A percentile compares a stretch with the other conserved stretches of the same genome.
phyloP scores from a whole-genome alignment of 139 green algal species.

The Coelastrella sp. region DNA sequence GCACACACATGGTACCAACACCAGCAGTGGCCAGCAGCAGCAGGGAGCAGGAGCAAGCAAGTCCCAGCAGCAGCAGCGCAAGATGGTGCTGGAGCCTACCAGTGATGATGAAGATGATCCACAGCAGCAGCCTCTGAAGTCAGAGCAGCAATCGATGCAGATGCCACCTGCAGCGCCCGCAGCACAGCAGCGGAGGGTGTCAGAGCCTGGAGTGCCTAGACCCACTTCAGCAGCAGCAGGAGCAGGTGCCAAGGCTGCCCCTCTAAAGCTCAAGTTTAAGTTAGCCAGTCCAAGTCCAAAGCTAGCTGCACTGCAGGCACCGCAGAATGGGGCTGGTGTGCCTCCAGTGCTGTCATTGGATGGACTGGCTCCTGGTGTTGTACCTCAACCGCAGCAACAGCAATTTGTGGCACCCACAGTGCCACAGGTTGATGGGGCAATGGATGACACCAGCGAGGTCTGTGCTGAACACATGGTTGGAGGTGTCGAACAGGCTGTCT shows the following conservation, averaged over 20 bases:
- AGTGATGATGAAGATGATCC: too few species aligned
- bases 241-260: background rate
- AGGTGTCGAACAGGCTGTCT: background rate
- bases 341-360: constrained; percentile 35
- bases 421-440: constrained; percentile 20
- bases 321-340: background rate
- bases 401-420: background rate
- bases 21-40: background rate
- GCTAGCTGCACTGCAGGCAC: constrained; percentile 1
- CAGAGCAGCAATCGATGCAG: background rate
- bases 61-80: background rate
- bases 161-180: background rate
- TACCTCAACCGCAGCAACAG: constrained; percentile 19
- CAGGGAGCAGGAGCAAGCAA: background rate
- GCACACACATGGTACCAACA: background rate
- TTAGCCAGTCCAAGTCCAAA: constrained; percentile 16
- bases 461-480: background rate
- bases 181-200: background rate
- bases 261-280: constrained; percentile 29
- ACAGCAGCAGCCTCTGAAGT: constrained; percentile 3
- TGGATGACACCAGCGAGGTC: background rate
- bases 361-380: background rate
- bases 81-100: background rate
- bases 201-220: background rate
- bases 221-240: background rate